phyloP scores from a whole-genome alignment of 176 grass and related monocot species.

The Areca catechu region DNA sequence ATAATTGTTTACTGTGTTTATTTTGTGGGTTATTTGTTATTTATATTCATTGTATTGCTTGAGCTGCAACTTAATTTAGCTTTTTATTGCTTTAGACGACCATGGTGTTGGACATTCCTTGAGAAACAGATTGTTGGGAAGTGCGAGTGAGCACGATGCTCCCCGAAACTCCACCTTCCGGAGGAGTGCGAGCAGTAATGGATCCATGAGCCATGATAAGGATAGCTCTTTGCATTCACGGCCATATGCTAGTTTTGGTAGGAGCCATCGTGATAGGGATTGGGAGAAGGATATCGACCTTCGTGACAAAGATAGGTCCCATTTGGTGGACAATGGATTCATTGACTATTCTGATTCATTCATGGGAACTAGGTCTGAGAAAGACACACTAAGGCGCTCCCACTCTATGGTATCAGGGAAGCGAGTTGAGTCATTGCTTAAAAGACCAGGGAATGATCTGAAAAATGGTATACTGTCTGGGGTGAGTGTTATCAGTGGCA shows the following conservation, averaged over 20 bases:
- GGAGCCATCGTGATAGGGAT: conserved; percentile 4
- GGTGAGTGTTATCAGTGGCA: neutral
- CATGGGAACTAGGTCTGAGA: neutral
- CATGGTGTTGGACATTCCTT: neutral
- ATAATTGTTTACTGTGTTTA: neutral
- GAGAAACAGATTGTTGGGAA: neutral
- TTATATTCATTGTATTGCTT: neutral
- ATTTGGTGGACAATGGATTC: neutral
- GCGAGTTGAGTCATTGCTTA: neutral
- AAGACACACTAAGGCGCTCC: neutral
- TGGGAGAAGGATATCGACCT: neutral
- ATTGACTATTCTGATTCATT: neutral
- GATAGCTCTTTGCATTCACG: neutral
- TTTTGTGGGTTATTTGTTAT: neutral
- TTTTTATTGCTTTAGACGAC: neutral
- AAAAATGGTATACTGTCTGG: conserved; percentile 5
- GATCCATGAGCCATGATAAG: neutral
- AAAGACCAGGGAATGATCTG: neutral
- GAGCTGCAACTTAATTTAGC: neutral
- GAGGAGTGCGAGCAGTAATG: conserved; percentile 1
- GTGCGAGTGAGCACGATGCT: neutral
- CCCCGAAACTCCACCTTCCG: neutral
- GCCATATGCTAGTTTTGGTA: conserved; percentile 9
- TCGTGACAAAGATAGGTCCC: neutral
- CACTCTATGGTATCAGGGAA: neutral